phyloP scores from a whole-genome alignment of 345 rosid genomes.

The Melaleuca alternifolia region DNA sequence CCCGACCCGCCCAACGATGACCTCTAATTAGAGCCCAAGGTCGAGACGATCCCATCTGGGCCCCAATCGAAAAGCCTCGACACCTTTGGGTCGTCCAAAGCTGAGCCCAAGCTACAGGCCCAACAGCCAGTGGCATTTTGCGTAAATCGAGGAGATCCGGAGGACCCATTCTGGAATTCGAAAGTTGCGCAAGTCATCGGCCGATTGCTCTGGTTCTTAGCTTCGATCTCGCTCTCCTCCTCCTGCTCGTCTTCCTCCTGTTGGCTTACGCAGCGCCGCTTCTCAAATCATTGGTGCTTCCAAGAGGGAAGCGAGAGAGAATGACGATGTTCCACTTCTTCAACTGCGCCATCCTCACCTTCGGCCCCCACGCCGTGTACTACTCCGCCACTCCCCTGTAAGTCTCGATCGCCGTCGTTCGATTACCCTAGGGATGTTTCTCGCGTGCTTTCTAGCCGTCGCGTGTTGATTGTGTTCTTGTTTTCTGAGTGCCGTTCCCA shows the following conservation, averaged over 20 bases:
- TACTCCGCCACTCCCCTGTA: conserved; percentile 98
- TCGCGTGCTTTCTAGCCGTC: not conserved
- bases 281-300: not conserved
- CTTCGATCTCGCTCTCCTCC: not conserved
- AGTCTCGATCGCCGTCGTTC: not conserved
- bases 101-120: not conserved
- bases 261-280: not conserved
- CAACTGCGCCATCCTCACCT: conserved; percentile 97
- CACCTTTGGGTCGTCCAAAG: not conserved
- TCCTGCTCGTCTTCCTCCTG: not conserved
- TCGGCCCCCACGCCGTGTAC: conserved; percentile 98
- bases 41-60: not conserved
- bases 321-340: conserved; percentile 98
- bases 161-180: not conserved
- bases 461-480: not conserved
- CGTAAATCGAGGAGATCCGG: not conserved
- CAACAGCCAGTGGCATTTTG: not conserved
- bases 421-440: not conserved
- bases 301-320: not conserved
- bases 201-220: not conserved
- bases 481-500: not conserved
- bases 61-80: not conserved
- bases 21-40: not conserved
- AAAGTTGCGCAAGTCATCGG: not conserved
- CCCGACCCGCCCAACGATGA: not conserved